Conservation (phyloP, 2,329 filamentous ascomycete species). For the Botryosphaeria dothidea region DNA sequence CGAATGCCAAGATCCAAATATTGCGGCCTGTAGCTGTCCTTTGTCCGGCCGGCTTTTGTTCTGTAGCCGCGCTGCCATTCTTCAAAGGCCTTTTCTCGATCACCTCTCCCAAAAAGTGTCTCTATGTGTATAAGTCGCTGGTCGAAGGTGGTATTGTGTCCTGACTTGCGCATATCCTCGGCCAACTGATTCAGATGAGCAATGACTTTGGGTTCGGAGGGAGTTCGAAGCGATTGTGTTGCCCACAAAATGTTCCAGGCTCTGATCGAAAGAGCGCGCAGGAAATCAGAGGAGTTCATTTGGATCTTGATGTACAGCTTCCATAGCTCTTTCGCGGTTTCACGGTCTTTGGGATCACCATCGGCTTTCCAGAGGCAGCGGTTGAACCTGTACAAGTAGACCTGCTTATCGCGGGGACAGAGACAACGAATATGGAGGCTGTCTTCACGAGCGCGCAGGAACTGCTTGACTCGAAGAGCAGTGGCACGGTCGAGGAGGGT, state of each 20-base stretch:
- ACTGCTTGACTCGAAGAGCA: neutral
- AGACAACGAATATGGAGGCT: neutral
- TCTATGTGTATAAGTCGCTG: constrained; percentile 31
- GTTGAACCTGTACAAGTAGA: constrained; percentile 21
- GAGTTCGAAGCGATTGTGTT: constrained; percentile 24
- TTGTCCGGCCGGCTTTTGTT: neutral
- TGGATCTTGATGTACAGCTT: constrained; percentile 31
- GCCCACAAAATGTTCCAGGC: constrained; percentile 39
- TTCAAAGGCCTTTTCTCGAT: constrained; percentile 30
- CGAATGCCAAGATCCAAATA: constrained; percentile 65
- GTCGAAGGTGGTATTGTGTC: constrained; percentile 23
- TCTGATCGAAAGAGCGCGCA: constrained; percentile 25
- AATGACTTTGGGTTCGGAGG: constrained; percentile 23
- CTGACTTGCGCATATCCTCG: constrained; percentile 30
- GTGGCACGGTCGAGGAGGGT: neutral
- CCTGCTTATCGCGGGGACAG: neutral
- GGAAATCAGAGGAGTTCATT: constrained; percentile 23
- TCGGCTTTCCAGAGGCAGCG: constrained; percentile 22
- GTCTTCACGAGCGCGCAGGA: neutral
- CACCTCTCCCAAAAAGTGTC: constrained; percentile 29
- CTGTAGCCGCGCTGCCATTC: constrained; percentile 33
- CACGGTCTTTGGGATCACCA: constrained; percentile 5
- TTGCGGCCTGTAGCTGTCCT: constrained; percentile 32
- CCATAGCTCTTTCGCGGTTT: constrained; percentile 29
- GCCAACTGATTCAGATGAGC: constrained; percentile 29